Percentiles rank a stretch among this genome's conserved stretches.
These are phyloP conservation scores for Ceratobasidium sp. DNA, from an alignment of 1,284 basidiomycete species.

Conservation along the genomic window DNA sequence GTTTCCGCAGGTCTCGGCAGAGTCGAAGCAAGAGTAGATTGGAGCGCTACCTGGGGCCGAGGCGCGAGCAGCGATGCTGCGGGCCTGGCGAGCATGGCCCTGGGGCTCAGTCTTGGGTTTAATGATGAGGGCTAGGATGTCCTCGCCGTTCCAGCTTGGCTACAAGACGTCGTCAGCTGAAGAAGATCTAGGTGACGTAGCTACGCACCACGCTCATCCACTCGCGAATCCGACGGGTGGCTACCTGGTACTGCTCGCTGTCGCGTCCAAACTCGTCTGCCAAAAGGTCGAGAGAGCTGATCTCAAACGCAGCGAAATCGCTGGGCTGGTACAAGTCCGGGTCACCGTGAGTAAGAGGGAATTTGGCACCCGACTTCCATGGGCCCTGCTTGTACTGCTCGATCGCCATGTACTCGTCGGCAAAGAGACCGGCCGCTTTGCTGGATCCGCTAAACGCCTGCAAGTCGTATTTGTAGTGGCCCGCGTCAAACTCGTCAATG, in stretches of 20 bases:
- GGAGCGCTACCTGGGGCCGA: conserved; percentile 61
- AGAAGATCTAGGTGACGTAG: conserved; percentile 41
- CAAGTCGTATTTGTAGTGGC: conserved; percentile 48
- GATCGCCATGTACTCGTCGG: conserved; percentile 55
- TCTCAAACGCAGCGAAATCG: conserved; percentile 67
- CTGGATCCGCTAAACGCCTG: conserved; percentile 53
- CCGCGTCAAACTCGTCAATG: conserved; percentile 40
- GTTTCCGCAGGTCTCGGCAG: conserved; percentile 62
- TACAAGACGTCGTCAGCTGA: background rate
- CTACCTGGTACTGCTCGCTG: conserved; percentile 62
- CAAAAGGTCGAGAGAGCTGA: conserved; percentile 59
- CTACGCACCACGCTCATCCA: conserved; percentile 49
- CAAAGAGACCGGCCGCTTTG: conserved; percentile 52
- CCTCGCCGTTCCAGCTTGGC: conserved; percentile 28
- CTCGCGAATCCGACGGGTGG: conserved; percentile 55
- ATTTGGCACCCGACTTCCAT: background rate
- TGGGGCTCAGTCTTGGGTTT: conserved; percentile 32
- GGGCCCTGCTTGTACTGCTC: conserved; percentile 44
- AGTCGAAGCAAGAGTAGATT: conserved; percentile 68
- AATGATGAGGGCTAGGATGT: conserved; percentile 37
- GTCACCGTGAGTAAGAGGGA: conserved; percentile 55
- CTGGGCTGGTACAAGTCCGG: conserved; percentile 46
- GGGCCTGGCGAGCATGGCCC: conserved; percentile 8
- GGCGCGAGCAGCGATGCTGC: conserved; percentile 53
- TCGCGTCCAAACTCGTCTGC: conserved; percentile 55